Evolutionary conservation across 2,329 filamentous ascomycete genomes (phyloP).

Genomic region (Aureobasidium subglaciale): DNA sequence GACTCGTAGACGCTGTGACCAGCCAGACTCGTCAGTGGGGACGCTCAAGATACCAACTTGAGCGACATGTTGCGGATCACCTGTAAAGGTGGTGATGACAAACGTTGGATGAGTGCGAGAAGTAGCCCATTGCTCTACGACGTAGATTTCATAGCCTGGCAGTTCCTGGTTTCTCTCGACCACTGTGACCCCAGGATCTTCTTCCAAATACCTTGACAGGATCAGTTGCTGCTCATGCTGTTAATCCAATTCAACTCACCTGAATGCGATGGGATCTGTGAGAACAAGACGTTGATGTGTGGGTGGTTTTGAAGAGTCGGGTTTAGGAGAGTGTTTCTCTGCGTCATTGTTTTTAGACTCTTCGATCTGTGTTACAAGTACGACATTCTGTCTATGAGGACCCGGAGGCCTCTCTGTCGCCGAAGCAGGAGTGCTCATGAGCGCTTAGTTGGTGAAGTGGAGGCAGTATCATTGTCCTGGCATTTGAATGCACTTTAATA

Average conservation of each 20-base stretch:
- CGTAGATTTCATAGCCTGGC: constrained; percentile 81
- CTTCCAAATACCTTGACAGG: constrained; percentile 60
- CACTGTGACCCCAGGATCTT: constrained; percentile 69
- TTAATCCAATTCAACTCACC: constrained; percentile 24
- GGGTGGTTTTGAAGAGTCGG: background rate
- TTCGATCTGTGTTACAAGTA: constrained; percentile 1
- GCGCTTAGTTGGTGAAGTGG: background rate
- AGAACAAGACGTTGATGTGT: constrained; percentile 54
- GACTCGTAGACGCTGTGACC: constrained; percentile 70
- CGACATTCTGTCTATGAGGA: constrained; percentile 8
- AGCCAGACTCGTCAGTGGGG: constrained; percentile 68
- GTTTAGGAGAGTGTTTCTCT: constrained; percentile 10
- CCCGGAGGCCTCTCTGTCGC: constrained; percentile 13
- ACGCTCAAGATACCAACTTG: constrained; percentile 73
- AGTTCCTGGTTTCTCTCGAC: constrained; percentile 65
- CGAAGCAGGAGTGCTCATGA: constrained; percentile 12
- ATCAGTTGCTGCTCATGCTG: constrained; percentile 31
- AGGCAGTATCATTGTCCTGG: background rate
- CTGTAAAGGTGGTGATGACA: constrained; percentile 87
- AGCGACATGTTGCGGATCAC: constrained; percentile 72
- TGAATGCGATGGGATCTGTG: constrained; percentile 59
- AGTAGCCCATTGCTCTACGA: constrained; percentile 97
- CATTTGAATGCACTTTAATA: constrained; percentile 6
- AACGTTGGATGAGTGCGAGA: constrained; percentile 85
- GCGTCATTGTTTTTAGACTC: background rate